phyloP scores from a whole-genome alignment of 495 filamentous ascomycete genomes.

The Annulohypoxylon bovei region DNA sequence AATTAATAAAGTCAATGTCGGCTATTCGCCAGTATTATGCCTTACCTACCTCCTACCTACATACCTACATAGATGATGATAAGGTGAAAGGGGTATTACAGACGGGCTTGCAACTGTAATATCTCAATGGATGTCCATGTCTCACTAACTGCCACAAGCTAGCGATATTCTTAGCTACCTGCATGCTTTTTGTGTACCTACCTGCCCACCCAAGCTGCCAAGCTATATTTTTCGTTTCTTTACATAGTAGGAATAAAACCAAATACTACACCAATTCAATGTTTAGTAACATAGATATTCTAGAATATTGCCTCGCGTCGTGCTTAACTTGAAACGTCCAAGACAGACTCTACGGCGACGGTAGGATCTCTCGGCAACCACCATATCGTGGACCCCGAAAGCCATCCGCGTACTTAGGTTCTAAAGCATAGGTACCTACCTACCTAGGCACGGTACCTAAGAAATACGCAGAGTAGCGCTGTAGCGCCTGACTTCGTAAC shows the following conservation, averaged over 20 bases:
- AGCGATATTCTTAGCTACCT: not conserved
- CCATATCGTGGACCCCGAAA: not conserved
- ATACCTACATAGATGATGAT: not conserved
- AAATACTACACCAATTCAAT: not conserved
- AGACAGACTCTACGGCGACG: constrained; percentile 1
- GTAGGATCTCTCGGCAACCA: constrained; percentile 20
- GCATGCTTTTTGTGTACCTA: too few relatives aligned
- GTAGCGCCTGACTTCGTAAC: constrained; percentile 31
- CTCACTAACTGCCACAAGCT: not conserved
- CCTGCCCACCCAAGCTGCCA: too few relatives aligned
- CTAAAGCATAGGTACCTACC: constrained; percentile 9
- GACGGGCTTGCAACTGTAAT: not conserved
- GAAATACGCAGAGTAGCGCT: not conserved
- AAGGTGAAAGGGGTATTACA: not conserved
- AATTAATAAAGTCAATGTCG: constrained; percentile 1
- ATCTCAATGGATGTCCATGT: not conserved
- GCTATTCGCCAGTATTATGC: not conserved
- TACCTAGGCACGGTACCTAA: too few relatives aligned
- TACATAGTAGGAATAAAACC: constrained; percentile 3
- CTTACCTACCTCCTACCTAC: too few relatives aligned
- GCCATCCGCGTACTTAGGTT: constrained; percentile 18
- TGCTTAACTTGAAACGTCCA: constrained; percentile 18
- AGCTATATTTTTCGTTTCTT: not conserved
- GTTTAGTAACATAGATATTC: constrained; percentile 26
- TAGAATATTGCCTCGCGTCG: constrained; percentile 27